Evolutionary conservation across 1,284 basidiomycete genomes (phyloP).

Genomic region (Cutaneotrichosporon dermatis): DNA sequence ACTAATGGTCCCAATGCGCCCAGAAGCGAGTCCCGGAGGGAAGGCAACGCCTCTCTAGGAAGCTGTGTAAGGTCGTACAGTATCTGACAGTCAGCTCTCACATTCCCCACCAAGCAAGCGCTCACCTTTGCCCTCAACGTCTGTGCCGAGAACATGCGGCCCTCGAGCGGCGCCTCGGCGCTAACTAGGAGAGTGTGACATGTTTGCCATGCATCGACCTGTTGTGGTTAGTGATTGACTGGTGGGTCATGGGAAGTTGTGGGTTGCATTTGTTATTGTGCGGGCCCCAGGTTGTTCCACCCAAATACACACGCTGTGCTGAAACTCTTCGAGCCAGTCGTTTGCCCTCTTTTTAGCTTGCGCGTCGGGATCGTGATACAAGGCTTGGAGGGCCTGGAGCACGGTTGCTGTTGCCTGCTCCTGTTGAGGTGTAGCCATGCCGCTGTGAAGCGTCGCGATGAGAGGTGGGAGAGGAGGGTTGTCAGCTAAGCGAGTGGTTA

Average conservation of each 20-base stretch:
- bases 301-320: constrained; percentile 78
- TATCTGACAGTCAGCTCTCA: constrained; percentile 57
- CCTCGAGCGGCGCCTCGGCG: constrained; percentile 70
- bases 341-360: constrained; percentile 76
- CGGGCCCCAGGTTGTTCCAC: background rate
- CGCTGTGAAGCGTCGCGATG: background rate
- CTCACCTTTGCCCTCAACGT: constrained; percentile 91
- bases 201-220: constrained; percentile 93
- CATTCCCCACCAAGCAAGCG: background rate
- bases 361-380: constrained; percentile 68
- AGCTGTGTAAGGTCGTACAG: constrained; percentile 93
- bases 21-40: constrained; percentile 81
- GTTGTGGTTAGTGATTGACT: constrained; percentile 21
- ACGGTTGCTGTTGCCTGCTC: constrained; percentile 31
- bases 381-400: constrained; percentile 52
- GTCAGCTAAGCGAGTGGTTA: background rate
- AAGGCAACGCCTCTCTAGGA: constrained; percentile 63
- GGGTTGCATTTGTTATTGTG: background rate
- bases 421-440: constrained; percentile 21
- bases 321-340: constrained; percentile 89
- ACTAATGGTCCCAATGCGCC: constrained; percentile 64
- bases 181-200: constrained; percentile 85
- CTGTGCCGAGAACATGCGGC: constrained; percentile 92
- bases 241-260: background rate
- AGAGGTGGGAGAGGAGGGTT: background rate